phyloP scores from a whole-genome alignment of 371 early-diverging fungal species.

The Apophysomyces trapeziformis region DNA sequence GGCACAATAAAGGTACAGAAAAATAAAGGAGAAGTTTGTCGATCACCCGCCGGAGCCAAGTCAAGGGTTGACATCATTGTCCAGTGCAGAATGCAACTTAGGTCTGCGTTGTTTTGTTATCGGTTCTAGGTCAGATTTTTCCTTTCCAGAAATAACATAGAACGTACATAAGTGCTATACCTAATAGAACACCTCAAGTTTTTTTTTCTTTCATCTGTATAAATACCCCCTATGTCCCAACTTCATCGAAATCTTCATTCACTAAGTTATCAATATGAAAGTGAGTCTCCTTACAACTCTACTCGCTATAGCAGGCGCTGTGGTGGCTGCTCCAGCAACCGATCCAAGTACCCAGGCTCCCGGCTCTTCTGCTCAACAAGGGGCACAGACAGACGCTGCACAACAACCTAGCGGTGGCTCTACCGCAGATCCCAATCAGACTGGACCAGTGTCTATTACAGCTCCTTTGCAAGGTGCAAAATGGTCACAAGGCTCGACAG shows the following conservation, averaged over 20 bases:
- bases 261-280: slow-evolving; percentile 13
- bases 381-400: not conserved
- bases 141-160: no score
- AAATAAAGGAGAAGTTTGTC: slow-evolving; percentile 3
- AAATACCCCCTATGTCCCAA: not conserved
- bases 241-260: not conserved
- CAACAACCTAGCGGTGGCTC: not conserved
- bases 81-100: not conserved
- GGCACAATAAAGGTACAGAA: not conserved
- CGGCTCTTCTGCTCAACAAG: slow-evolving; percentile 7
- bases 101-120: no score
- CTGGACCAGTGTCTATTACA: slow-evolving; percentile 41
- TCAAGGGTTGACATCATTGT: not conserved
- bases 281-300: slow-evolving; percentile 12
- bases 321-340: slow-evolving; percentile 13
- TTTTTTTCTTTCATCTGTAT: not conserved
- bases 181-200: not conserved
- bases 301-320: slow-evolving; percentile 14
- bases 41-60: not conserved
- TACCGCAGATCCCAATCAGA: slow-evolving; percentile 1
- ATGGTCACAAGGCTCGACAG: slow-evolving; percentile 44
- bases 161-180: no score
- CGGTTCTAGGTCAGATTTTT: no score
- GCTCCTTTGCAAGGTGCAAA: slow-evolving; percentile 38
- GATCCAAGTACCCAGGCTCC: slow-evolving; percentile 4